Evolutionary conservation across 2,329 filamentous ascomycete species (phyloP), one percentile per base, ranked within the genome.

Genomic region (Aspergillus piperis): DNA sequence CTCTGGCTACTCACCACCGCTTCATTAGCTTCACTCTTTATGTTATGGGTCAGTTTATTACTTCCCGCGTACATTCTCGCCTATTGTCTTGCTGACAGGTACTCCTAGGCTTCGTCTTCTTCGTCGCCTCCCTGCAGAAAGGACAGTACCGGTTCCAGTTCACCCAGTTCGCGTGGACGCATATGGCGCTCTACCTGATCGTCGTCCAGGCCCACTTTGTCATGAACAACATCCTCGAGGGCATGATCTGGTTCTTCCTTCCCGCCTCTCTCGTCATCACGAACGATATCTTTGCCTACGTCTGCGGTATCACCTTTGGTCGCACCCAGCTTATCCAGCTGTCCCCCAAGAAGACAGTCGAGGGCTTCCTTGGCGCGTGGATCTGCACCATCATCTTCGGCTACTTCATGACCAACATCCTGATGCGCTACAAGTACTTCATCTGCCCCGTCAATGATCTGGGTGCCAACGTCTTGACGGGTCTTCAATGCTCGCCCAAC

Each of bases 161-260:
- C 80, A 96, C 93, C 64, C 95, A 99, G 78, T 99, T 98, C 72
- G 95, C 93, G 57, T 99, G 95, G 95, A 98, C 95, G 13, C 95
- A 99, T 77, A 98, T 99, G 93, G 95, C 96, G 5, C 86, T 99
- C 19, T 98, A 96, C 82, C 84, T 99, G 71, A 97, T 99, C 71
- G 94, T 98, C 41, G 93, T 96, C 5, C 93, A 99, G 78, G 93
- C 95, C 13, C 95, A 99, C 77, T 99, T 99, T 77, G 92, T 98
- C 80, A 98, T 99, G 91, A 99, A 99, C 84, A 99, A 99, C 78
- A 90, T 99, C 66, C 96, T 99, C 70, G 95, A 99, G 80, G 95
- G 95, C 80, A 92, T 99, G 90, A 96, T 99, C 75, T 99, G 95
- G 95, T 98, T 99, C 83, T 97, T 98, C 84, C 81, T 99, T 48